phyloP scores from a whole-genome alignment of 2,329 filamentous ascomycete genomes.

The Penicillium sp. region DNA sequence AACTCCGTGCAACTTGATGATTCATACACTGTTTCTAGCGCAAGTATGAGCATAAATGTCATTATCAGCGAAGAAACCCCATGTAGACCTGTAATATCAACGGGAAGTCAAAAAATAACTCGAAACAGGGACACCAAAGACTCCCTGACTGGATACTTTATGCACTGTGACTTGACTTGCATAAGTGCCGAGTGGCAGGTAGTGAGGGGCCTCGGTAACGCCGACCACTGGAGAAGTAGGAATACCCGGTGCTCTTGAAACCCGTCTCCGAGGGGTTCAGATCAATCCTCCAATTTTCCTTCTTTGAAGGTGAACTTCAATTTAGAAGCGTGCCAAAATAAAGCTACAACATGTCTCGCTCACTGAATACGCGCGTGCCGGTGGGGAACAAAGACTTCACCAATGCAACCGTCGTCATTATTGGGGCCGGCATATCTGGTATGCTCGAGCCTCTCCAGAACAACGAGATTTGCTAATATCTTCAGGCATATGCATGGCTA shows the following conservation, averaged over 20 bases:
- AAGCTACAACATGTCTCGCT: constrained; percentile 5
- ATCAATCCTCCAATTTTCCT: neutral
- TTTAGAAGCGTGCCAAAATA: neutral
- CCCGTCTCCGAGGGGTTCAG: neutral
- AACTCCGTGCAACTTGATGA: neutral
- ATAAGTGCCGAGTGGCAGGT: neutral
- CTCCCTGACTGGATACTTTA: neutral
- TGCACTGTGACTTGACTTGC: neutral
- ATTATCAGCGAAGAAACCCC: neutral
- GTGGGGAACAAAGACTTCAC: constrained; percentile 54
- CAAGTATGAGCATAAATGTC: neutral
- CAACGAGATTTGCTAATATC: constrained; percentile 1
- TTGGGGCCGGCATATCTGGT: constrained; percentile 59
- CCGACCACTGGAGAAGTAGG: neutral
- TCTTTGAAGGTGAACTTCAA: neutral
- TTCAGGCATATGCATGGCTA: constrained; percentile 57
- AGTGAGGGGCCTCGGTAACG: constrained; percentile 6
- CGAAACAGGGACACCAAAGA: neutral
- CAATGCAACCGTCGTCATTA: constrained; percentile 58
- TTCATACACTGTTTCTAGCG: neutral
- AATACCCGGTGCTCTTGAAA: neutral
- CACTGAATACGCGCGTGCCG: constrained; percentile 13
- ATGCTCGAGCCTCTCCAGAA: constrained; percentile 3
- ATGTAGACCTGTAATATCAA: neutral
- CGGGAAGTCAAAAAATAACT: neutral